Evolutionary conservation across 257 asterid species (phyloP).

Genomic region (Prunella vulgaris): DNA sequence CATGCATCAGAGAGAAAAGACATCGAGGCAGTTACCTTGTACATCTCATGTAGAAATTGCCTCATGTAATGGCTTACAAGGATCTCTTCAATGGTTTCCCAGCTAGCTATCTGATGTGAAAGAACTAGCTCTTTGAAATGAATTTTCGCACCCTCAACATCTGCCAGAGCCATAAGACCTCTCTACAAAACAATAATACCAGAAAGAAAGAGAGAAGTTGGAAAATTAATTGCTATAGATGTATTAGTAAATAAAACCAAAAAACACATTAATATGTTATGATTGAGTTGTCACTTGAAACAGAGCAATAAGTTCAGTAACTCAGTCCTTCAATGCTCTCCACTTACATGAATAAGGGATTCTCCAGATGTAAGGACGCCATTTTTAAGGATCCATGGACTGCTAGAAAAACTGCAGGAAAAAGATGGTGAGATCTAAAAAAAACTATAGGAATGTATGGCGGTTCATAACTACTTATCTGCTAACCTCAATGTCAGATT

Average conservation of each 20-base stretch:
- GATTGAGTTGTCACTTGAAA: not conserved
- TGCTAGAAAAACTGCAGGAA: constrained; percentile 82
- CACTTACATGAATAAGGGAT: constrained; percentile 86
- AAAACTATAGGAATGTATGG: constrained; percentile 19
- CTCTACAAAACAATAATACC: constrained; percentile 46
- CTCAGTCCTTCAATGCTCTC: constrained; percentile 11
- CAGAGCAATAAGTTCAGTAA: constrained; percentile 1
- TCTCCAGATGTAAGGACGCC: constrained; percentile 89
- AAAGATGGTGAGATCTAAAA: constrained; percentile 24
- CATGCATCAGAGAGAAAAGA: not conserved
- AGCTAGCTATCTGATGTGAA: constrained; percentile 94
- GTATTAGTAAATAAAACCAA: constrained; percentile 5
- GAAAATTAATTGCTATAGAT: not conserved
- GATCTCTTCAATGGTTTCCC: constrained; percentile 91
- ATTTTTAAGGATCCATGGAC: constrained; percentile 91
- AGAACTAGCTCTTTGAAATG: constrained; percentile 71
- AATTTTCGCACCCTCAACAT: constrained; percentile 95
- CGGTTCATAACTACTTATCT: constrained; percentile 12
- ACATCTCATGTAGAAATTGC: constrained; percentile 92
- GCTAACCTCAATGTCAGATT: constrained; percentile 79
- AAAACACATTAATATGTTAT: not conserved
- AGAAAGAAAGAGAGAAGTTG: constrained; percentile 15
- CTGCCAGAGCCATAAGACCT: constrained; percentile 98
- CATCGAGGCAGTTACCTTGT: constrained; percentile 58
- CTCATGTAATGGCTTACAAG: constrained; percentile 76